Evolutionary conservation across 352 stramenopile species (phyloP).

Genomic region (Aphanomyces stellatus): DNA sequence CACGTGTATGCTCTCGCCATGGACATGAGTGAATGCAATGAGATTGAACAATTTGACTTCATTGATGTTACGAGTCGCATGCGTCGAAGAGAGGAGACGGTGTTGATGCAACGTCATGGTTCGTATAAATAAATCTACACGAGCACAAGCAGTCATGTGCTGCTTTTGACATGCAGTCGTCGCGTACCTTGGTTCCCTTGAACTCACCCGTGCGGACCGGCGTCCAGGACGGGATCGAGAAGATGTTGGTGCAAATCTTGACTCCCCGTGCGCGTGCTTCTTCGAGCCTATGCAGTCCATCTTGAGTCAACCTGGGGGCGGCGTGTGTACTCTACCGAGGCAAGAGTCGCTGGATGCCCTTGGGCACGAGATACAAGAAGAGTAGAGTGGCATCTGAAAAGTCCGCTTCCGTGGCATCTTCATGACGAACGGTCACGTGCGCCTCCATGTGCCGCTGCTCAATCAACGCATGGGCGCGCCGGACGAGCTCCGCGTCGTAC

Average conservation of each 20-base stretch:
- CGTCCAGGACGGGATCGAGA: conserved; percentile 67
- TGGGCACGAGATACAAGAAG: conserved; percentile 75
- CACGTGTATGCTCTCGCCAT: too few relatives aligned
- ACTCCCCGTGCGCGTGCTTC: conserved; percentile 46
- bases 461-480: conserved; percentile 35
- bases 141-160: too few relatives aligned
- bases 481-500: conserved; percentile 53
- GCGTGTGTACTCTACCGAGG: conserved; percentile 39
- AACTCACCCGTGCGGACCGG: conserved; percentile 44
- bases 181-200: conserved; percentile 78
- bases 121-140: conserved; percentile 21
- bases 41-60: too few relatives aligned
- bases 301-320: neutral
- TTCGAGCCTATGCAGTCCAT: conserved; percentile 46
- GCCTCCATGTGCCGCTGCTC: conserved; percentile 18
- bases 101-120: too few relatives aligned
- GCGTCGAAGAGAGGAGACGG: too few relatives aligned
- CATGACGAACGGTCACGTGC: conserved; percentile 49
- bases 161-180: too few relatives aligned
- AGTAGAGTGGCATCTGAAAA: conserved; percentile 51
- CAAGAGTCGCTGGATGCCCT: conserved; percentile 63
- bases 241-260: conserved; percentile 77
- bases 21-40: too few relatives aligned
- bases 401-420: conserved; percentile 50
- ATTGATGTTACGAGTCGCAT: too few relatives aligned